Conservation (phyloP, 2,329 filamentous ascomycete species). For the Fusarium globosum region DNA sequence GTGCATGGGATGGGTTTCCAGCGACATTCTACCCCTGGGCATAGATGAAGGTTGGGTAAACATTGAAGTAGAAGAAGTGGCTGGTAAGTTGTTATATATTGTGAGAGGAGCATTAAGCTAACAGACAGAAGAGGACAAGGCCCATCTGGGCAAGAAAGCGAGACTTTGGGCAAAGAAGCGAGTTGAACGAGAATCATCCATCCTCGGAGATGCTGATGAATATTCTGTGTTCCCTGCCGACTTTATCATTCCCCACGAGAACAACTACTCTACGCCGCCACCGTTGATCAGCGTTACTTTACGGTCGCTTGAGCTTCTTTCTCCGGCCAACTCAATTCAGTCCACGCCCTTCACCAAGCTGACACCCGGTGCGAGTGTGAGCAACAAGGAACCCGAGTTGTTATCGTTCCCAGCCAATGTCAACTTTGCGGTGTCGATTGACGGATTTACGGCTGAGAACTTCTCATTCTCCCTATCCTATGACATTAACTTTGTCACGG, state of each 20-base stretch:
- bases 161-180: conserved; percentile 70
- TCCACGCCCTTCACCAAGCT: conserved; percentile 57
- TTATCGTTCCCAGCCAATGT: conserved; percentile 51
- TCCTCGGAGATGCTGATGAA: conserved; percentile 68
- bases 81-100: conserved; percentile 53
- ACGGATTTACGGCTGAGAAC: conserved; percentile 55
- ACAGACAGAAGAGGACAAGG: conserved; percentile 57
- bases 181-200: conserved; percentile 69
- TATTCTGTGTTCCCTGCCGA: conserved; percentile 68
- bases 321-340: conserved; percentile 57
- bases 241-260: conserved; percentile 71
- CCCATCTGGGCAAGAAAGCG: conserved; percentile 64
- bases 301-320: conserved; percentile 61
- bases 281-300: conserved; percentile 62
- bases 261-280: conserved; percentile 60
- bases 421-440: conserved; percentile 51
- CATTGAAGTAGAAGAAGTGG: conserved; percentile 65
- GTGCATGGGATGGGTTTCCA: conserved; percentile 76
- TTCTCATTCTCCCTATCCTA: conserved; percentile 61
- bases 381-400: conserved; percentile 47
- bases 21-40: conserved; percentile 65
- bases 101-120: neutral
- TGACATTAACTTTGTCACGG: conserved; percentile 73
- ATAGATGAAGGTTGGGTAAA: conserved; percentile 68
- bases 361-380: conserved; percentile 13